Evolutionary conservation across 2,329 filamentous ascomycete genomes (phyloP), one percentile per base, ranked within the genome.

Genomic region (Colletotrichum nymphaeae): DNA sequence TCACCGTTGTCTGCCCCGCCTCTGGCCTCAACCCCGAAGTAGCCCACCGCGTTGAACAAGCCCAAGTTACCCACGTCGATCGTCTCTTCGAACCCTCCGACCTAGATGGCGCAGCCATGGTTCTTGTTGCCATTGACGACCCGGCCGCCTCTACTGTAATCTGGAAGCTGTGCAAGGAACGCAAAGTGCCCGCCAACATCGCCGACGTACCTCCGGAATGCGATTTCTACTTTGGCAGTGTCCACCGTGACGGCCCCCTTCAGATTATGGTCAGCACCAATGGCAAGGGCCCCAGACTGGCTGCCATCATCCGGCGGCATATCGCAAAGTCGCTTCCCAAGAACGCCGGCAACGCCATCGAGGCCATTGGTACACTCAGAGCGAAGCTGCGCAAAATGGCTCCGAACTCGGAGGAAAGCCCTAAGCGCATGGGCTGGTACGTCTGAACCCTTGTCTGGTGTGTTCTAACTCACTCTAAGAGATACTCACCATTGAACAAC

Each of bases 251-350:
- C 81, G 97, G 97, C 0, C 97, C 97, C 6, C 84, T 99, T 74
- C 97, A 99, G 86, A 93, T 99, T 79, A 99, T 99, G 97, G 96
- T 99, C 78, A 97, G 94, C 85, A 99, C 97, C 46, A 99, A 98
- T 81, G 97, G 97, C 65, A 98, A 98, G 81, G 97, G 97, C 0
- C 97, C 97, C 0, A 92, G 96, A 80, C 85, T 99, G 75, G 97
- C 97, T 11, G 96, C 94, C 77, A 92, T 95, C 60, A 93, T 99
- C 63, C 88, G 96, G 67, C 90, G 93, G 80, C 91, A 93, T 80
- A 98, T 99, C 76, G 95, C 95, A 22, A 88, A 86, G 24, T 88
- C 87, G 62, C 84, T 99, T 69, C 97, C 97, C 1, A 84, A 86
- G 22, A 95, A 97, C 76, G 93, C 94, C 35, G 97, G 97, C 9